phyloP scores from a whole-genome alignment of 1,284 basidiomycete species.

The Naganishia sp. region DNA sequence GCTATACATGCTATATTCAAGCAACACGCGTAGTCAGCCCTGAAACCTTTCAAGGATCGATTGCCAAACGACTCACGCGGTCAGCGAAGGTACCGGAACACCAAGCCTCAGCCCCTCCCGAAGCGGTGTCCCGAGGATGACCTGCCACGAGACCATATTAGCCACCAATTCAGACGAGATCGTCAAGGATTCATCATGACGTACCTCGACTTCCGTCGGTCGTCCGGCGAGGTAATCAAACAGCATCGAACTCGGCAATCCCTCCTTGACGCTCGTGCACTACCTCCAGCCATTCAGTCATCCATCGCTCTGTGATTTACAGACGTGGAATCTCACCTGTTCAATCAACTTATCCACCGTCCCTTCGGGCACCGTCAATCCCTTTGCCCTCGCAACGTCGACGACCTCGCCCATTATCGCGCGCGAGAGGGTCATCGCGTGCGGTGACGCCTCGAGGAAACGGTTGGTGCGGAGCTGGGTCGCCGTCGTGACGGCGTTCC shows the following conservation, averaged over 20 bases:
- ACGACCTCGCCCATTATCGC: slow-evolving; percentile 51
- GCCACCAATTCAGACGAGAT: neutral
- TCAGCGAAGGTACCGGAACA: slow-evolving; percentile 50
- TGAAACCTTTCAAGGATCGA: neutral
- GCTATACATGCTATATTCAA: slow-evolving; percentile 42
- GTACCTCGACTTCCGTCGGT: slow-evolving; percentile 52
- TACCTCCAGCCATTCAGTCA: neutral
- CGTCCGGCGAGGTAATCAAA: slow-evolving; percentile 47
- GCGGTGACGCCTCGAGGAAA: slow-evolving; percentile 46
- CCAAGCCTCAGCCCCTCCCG: slow-evolving; percentile 52
- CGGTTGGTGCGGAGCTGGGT: slow-evolving; percentile 49
- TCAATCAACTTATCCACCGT: slow-evolving; percentile 48
- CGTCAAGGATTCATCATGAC: slow-evolving; percentile 1
- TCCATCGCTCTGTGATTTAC: too few relatives aligned
- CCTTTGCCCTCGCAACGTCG: slow-evolving; percentile 53
- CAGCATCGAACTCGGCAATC: slow-evolving; percentile 52
- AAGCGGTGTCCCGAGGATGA: slow-evolving; percentile 53
- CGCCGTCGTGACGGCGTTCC: slow-evolving; percentile 51
- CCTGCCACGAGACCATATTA: slow-evolving; percentile 33
- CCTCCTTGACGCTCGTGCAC: slow-evolving; percentile 45
- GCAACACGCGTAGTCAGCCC: neutral
- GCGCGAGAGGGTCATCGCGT: slow-evolving; percentile 44
- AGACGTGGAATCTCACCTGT: slow-evolving; percentile 27
- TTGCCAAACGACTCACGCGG: slow-evolving; percentile 41
- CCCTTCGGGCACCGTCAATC: slow-evolving; percentile 48